Evolutionary conservation across 164 flowering plant species (phyloP).

Genomic region (Liquidambar formosana): DNA sequence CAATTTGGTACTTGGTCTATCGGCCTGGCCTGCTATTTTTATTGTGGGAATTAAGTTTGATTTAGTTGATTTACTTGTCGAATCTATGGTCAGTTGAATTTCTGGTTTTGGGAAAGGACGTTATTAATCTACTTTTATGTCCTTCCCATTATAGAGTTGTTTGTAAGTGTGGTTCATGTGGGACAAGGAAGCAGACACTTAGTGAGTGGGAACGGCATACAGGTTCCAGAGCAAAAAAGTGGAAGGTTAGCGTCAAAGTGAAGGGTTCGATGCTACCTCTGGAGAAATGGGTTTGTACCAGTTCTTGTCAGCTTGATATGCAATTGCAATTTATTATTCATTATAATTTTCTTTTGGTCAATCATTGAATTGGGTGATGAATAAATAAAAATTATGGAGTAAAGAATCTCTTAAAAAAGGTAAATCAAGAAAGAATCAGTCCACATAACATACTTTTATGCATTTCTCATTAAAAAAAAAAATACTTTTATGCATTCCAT

Average conservation of each 20-base stretch:
- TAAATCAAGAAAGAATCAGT: too few relatives aligned
- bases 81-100: not conserved
- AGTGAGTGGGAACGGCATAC: constrained; percentile 96
- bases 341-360: not conserved
- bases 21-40: not conserved
- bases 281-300: constrained; percentile 83
- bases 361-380: not conserved
- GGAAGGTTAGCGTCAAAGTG: constrained; percentile 88
- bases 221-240: constrained; percentile 85
- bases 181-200: constrained; percentile 63
- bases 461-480: constrained; percentile 16
- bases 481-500: too few relatives aligned
- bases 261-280: constrained; percentile 70
- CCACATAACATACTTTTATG: not conserved
- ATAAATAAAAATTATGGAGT: too few relatives aligned
- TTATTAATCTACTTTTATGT: constrained; percentile 3
- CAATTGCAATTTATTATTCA: not conserved
- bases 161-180: constrained; percentile 83
- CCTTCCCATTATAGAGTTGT: constrained; percentile 55
- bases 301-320: not conserved
- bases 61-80: not conserved
- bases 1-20: not conserved
- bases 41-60: not conserved
- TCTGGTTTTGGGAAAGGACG: not conserved
- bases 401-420: too few relatives aligned